Conservation (phyloP, 2,329 filamentous ascomycete species). For the Calycina marina region DNA sequence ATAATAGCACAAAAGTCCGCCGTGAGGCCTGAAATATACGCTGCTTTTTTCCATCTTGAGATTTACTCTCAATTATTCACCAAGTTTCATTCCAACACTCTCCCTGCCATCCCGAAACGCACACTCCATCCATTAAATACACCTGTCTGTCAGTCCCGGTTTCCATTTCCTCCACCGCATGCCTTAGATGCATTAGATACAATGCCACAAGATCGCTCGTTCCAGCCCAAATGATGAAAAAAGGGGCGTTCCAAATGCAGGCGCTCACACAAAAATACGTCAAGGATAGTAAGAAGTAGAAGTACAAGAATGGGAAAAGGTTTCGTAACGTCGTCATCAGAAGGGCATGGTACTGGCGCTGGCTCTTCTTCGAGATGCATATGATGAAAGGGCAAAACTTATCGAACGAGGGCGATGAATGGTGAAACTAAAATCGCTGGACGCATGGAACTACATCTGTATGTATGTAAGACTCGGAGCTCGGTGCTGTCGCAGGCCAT, state of each 20-base stretch:
- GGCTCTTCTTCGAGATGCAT: no score
- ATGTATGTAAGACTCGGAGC: conserved; percentile 3
- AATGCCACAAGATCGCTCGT: neutral
- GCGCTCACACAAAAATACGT: no score
- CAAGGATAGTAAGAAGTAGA: conserved; percentile 15
- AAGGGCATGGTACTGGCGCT: neutral
- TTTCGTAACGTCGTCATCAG: neutral
- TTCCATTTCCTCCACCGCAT: neutral
- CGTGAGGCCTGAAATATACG: neutral
- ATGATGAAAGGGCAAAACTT: conserved; percentile 3
- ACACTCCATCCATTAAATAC: neutral
- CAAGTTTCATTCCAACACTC: no score
- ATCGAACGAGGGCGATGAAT: conserved; percentile 10
- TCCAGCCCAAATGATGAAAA: no score
- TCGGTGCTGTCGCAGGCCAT: no score
- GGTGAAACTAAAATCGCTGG: no score
- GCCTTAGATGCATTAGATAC: neutral
- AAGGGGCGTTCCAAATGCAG: no score
- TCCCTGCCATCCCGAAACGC: neutral
- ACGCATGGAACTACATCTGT: no score
- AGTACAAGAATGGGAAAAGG: conserved; percentile 1
- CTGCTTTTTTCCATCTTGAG: neutral
- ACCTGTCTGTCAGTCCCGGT: no score
- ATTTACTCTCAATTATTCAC: no score
- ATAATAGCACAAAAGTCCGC: neutral